Base-by-base conservation (phyloP, 805 yeast genomes). In the Candida xiaguanensis region DNA sequence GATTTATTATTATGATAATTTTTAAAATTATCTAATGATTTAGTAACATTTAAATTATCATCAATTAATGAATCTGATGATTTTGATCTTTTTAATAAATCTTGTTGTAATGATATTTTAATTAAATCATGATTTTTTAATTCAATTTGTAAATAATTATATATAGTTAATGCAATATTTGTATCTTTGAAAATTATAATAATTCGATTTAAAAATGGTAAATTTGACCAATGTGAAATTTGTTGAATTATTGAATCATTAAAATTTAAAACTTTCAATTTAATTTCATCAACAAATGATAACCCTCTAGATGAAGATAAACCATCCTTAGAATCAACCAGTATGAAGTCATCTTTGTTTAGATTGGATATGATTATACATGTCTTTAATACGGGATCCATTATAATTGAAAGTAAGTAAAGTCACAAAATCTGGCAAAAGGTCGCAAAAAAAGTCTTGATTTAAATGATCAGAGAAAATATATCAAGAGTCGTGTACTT, bases 311-410 rank as follows among this genome's bases (percentile, higher is more conserved):
- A n/a, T n/a, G n/a, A n/a, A n/a, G n/a, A n/a, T n/a, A n/a, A n/a
- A n/a, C n/a, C n/a, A 19, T 20, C 30, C 12, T 41, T 39, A 8
- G 24, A 33, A 17, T 40, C 35, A 14, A 44, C 44, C 4, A 50
- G 43, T 5, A 56, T 46, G 39, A 67, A 67, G 45, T 59, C 67
- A 22, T 52, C 49, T 32, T 51, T 59, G 23, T 44, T 32, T 36
- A 68, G 49, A 46, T 65, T 61, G 26, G 63, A 56, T 18, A 68
- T 57, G 34, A 67, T 67, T 27, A 67, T 55, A 17, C 67, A 52
- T 12, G 70, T 67, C 31, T 52, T 57, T 20, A 20, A 8, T 8
- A 16, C 14, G 16, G 15, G 8, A 14, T 17, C 11, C 37, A 34
- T 34, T 9, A 20, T 9, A 20, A 9, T 20, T 7, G 9, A 20